Evolutionary conservation across 805 yeast genomes (phyloP), one percentile per base, ranked within the genome.

Genomic region (Ogataea degrootiae): DNA sequence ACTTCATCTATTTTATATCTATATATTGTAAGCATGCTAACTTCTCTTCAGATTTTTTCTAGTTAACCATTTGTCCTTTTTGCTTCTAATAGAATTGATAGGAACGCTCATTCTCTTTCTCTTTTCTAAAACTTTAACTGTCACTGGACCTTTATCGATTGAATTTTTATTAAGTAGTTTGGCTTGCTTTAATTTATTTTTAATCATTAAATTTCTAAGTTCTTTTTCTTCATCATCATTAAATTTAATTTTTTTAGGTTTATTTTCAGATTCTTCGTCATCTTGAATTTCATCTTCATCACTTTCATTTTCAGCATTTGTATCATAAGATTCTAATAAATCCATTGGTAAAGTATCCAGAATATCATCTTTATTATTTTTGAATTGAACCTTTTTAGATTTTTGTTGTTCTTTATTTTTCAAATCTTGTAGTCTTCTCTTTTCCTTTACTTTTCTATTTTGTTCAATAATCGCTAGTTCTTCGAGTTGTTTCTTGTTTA

Each of bases 341-440:
- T 70, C 73, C 29, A 58, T 62, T 2, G 77, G 73, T 34, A 75
- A 57, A 39, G 67, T 66, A 44, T 70, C 74, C 5, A 70, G 64
- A 6, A 59, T 44, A n/a, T 62, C 63, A 7, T 52, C 59, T 2
- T 54, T 56, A 19, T 31, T 19, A 7, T 44, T 50, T 2, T 47
- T 47, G n/a, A 37, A 41, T 21, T 35, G 45, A 36, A 39, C 46
- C 34, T 35, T 46, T 42, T 22, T 46, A 29, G 34, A 48, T 41
- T 34, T 47, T 54, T 36, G 52, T 38, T 49, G 53, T 41, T 46
- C 46, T 51, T 41, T 47, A 26, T 55, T 59, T 55, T 48, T 50
- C 61, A 39, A 47, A 6, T 41, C 63, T 37, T 59, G 46, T 51
- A 70, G 71, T 45, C 55, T 62, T 66, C 53, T 61, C 64, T 44